A percentile compares a stretch with the other conserved stretches of the same genome.
Conservation (phyloP, 495 filamentous ascomycete species). For the Cenococcum geophilum region DNA sequence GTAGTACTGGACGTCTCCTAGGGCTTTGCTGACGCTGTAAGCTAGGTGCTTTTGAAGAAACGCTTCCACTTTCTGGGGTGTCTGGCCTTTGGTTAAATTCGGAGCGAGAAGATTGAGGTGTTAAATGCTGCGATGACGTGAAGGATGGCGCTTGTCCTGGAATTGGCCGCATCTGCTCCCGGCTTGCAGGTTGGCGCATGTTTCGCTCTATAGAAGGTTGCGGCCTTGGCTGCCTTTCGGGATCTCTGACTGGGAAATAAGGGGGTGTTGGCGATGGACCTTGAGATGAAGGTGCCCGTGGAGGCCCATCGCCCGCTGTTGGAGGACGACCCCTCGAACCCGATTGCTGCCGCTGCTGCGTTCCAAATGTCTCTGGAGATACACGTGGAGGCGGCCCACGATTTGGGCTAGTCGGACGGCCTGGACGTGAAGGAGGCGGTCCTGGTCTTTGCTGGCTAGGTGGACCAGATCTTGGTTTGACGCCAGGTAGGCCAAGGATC, state of each 20-base stretch:
- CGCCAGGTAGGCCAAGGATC: constrained; percentile 45
- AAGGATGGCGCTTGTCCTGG: background rate
- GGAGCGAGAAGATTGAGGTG: constrained; percentile 33
- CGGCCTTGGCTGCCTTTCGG: constrained; percentile 18
- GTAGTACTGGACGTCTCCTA: constrained; percentile 11
- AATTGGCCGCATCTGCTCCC: constrained; percentile 20
- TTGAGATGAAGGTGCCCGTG: constrained; percentile 5
- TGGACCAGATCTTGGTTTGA: background rate
- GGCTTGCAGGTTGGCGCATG: constrained; percentile 29
- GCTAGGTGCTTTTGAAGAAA: constrained; percentile 18
- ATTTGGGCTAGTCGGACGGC: background rate
- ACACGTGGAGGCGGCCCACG: constrained; percentile 4
- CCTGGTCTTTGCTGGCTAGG: constrained; percentile 3
- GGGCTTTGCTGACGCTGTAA: constrained; percentile 16
- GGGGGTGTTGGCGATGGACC: constrained; percentile 15
- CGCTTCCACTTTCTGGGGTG: constrained; percentile 28
- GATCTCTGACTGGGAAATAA: constrained; percentile 15
- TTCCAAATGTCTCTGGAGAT: background rate
- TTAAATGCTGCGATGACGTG: constrained; percentile 22
- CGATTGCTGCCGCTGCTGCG: constrained; percentile 1
- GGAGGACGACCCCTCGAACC: constrained; percentile 7
- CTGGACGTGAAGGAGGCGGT: background rate
- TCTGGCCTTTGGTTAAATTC: constrained; percentile 23
- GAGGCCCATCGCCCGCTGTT: constrained; percentile 18
- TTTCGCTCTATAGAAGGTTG: constrained; percentile 29